These are phyloP conservation scores for Arthrobotrys megalospora DNA, from an alignment of 2,329 filamentous ascomycete genomes.

Conservation along the genomic window DNA sequence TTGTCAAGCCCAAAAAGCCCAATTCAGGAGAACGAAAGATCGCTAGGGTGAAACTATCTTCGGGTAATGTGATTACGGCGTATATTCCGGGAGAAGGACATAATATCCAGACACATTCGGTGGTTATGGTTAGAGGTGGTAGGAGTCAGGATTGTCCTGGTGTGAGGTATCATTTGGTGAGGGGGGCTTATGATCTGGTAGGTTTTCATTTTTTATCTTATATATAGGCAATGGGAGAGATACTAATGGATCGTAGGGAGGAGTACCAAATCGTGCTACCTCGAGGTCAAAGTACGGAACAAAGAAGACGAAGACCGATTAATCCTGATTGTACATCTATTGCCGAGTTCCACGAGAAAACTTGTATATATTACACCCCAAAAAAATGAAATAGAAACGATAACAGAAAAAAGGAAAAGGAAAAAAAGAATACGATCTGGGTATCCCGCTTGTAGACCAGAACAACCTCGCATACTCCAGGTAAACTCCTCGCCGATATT, in stretches of 20 bases:
- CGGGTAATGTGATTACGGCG: conserved; percentile 86
- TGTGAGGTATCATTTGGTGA: conserved; percentile 94
- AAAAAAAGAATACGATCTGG: no score
- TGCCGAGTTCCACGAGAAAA: neutral
- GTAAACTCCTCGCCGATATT: no score
- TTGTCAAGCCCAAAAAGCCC: conserved; percentile 97
- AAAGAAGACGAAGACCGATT: conserved; percentile 91
- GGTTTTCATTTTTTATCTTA: conserved; percentile 67
- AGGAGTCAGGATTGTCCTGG: conserved; percentile 97
- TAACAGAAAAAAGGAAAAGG: no score
- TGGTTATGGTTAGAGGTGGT: conserved; percentile 94
- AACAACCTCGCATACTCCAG: no score
- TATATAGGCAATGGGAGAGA: neutral
- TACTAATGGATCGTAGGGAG: conserved; percentile 76
- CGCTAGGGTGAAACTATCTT: conserved; percentile 89
- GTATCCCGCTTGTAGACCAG: no score
- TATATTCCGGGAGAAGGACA: conserved; percentile 98
- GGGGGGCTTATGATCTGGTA: conserved; percentile 94
- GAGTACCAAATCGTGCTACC: conserved; percentile 85
- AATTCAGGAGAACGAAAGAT: conserved; percentile 98
- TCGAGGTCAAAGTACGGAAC: conserved; percentile 97
- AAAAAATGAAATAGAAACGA: no score
- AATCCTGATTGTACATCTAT: conserved; percentile 13
- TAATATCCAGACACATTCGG: conserved; percentile 98
- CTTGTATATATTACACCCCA: no score